These are phyloP conservation scores for Bretziella fagacearum DNA, from an alignment of 2,329 filamentous ascomycete species.

Conservation along the genomic window DNA sequence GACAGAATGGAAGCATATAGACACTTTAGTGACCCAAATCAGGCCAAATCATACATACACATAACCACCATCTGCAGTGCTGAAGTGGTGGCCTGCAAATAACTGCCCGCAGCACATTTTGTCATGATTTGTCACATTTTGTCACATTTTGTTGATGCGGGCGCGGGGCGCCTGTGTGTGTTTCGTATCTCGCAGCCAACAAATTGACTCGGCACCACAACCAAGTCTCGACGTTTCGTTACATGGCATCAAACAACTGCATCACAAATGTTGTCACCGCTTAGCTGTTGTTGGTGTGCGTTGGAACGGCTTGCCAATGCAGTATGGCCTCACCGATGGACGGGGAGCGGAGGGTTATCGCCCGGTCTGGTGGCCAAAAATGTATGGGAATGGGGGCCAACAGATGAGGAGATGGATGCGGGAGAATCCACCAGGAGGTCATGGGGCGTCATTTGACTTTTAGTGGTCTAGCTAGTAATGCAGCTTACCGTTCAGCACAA, in stretches of 20 bases:
- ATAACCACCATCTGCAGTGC: background rate
- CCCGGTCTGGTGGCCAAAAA: no score
- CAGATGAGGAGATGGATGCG: no score
- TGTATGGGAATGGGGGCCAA: no score
- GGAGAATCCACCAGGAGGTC: background rate
- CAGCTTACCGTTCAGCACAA: background rate
- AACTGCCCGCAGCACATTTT: no score
- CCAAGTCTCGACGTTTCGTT: background rate
- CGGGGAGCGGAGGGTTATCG: background rate
- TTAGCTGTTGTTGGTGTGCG: background rate
- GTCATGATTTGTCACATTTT: no score
- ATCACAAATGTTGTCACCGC: background rate
- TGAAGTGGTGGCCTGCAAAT: background rate
- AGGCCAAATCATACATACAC: no score
- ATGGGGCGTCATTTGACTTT: background rate
- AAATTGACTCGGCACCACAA: background rate
- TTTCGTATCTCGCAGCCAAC: background rate
- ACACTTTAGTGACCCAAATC: no score
- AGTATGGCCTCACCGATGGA: background rate
- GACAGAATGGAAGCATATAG: no score
- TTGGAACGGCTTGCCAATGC: background rate
- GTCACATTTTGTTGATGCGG: background rate
- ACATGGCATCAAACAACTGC: background rate
- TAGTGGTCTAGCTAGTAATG: background rate
- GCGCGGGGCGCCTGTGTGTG: no score